Base-by-base conservation (phyloP, 2,329 filamentous ascomycete genomes). In the Chaetomiaceae sp. region DNA sequence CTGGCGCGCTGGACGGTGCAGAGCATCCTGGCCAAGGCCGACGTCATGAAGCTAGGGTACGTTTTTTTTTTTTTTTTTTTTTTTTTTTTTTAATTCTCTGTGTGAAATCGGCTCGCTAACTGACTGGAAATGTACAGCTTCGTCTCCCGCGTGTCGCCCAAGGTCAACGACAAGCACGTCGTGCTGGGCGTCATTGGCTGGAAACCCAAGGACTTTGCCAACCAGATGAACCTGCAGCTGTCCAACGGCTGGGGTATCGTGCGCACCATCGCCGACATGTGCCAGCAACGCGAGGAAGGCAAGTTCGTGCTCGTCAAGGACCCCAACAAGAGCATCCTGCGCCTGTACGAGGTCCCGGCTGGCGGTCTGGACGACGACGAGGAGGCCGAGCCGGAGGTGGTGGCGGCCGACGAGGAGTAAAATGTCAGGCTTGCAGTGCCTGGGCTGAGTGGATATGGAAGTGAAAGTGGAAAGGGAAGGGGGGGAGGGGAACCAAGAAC, bases 181-280 rank as follows among this genome's bases (percentile, higher is more conserved):
- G 84, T 99, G 59, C 83, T 99, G 46, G 93, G 93, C 62, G 93
- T 99, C 51, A 81, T 96, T 27, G 91, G 91, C 71, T 97, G 95
- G 85, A 99, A 99, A 78, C 93, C 93, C 33, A 86, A 88, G 63
- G 95, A 99, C 68, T 97, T 99, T 63, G 93, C 93, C 57, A 80
- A 82, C 65, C 93, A 99, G 78, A 99, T 99, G 93, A 96, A 96
- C 75, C 73, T 99, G 64, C 95, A 91, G 64, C 81, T 97, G 51
- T 87, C 87, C 73, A 99, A 99, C 73, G 93, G 93, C 57, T 99
- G 93, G 93, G 93, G 93, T 70, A 97, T 99, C 60, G 93, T 99
- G 54, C 89, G 93, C 60, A 99, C 93, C 44, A 96, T 99, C 65
- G 89, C 89, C 62, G 93, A 99, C 72, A 95, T 97, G 86, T 87